Percentiles rank a stretch among this genome's conserved stretches.
Evolutionary conservation across 148 eudicot species (phyloP).

Genomic region (Tetragonia tetragonoides): DNA sequence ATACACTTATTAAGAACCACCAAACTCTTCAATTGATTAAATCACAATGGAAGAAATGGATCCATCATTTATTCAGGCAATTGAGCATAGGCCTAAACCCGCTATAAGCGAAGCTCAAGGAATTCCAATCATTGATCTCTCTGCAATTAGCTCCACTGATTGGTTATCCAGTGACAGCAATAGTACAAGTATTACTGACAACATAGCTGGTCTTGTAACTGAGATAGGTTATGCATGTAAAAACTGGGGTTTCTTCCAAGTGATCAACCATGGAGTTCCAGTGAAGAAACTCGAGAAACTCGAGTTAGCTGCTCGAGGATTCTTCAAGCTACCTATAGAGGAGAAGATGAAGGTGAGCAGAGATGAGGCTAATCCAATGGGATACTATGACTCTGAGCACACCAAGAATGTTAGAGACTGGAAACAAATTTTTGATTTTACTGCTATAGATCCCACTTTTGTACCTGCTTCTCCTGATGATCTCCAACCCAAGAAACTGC

Average conservation of each 20-base stretch:
- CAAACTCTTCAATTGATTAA: too few species aligned
- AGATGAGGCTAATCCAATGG: constrained; percentile 40
- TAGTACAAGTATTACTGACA: not conserved
- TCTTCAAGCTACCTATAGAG: constrained; percentile 38
- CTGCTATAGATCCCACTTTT: constrained; percentile 23
- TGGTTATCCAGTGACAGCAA: not conserved
- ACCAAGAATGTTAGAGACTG: constrained; percentile 55
- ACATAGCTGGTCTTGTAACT: constrained; percentile 10
- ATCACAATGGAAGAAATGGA: constrained; percentile 8
- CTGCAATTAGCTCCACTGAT: constrained; percentile 15
- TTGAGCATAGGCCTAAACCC: constrained; percentile 30
- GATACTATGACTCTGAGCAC: constrained; percentile 47
- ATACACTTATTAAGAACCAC: not conserved
- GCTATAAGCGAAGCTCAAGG: constrained; percentile 31
- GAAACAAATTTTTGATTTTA: constrained; percentile 52
- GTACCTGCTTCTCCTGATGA: constrained; percentile 37
- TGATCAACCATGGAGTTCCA: constrained; percentile 57
- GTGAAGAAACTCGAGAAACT: constrained; percentile 23
- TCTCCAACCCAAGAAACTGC: constrained; percentile 18
- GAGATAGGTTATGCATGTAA: constrained; percentile 37
- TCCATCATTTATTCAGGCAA: constrained; percentile 20
- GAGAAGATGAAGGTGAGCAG: constrained; percentile 47
- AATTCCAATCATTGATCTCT: constrained; percentile 54
- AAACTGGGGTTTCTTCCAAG: constrained; percentile 62
- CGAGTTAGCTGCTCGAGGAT: constrained; percentile 28